phyloP scores from a whole-genome alignment of 2,329 filamentous ascomycete genomes.

The Xylogone sp. region DNA sequence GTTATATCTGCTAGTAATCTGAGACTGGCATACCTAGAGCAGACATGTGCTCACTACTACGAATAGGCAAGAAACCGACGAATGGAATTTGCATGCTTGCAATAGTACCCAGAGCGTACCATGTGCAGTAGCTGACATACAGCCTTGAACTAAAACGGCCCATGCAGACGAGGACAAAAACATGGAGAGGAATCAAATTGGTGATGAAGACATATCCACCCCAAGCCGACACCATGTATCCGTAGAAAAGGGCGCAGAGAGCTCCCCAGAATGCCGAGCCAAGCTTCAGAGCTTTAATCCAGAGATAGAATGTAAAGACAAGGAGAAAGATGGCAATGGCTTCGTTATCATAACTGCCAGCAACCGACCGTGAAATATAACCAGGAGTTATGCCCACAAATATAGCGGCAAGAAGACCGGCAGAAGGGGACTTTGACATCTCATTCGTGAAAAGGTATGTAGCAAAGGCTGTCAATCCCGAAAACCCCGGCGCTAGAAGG shows the following conservation, averaged over 20 bases:
- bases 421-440: constrained; percentile 93
- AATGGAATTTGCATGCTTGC: constrained; percentile 99
- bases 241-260: constrained; percentile 92
- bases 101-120: constrained; percentile 93
- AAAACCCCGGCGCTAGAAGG: constrained; percentile 89
- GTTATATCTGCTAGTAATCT: not conserved
- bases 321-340: constrained; percentile 98
- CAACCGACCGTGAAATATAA: constrained; percentile 96
- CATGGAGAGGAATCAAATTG: constrained; percentile 89
- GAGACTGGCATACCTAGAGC: constrained; percentile 67
- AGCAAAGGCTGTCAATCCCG: constrained; percentile 87
- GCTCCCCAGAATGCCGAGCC: constrained; percentile 97
- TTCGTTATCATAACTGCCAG: constrained; percentile 98
- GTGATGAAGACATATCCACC: constrained; percentile 99
- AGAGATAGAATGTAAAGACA: constrained; percentile 97
- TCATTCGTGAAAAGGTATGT: constrained; percentile 95
- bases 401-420: constrained; percentile 85
- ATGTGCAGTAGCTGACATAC: constrained; percentile 96
- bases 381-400: constrained; percentile 98
- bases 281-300: constrained; percentile 97
- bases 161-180: constrained; percentile 94
- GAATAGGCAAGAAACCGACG: constrained; percentile 93
- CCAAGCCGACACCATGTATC: constrained; percentile 99
- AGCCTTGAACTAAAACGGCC: constrained; percentile 90
- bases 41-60: constrained; percentile 98